phyloP scores from a whole-genome alignment of 768 basidiomycete species.

The Tylopilus subfusipes region DNA sequence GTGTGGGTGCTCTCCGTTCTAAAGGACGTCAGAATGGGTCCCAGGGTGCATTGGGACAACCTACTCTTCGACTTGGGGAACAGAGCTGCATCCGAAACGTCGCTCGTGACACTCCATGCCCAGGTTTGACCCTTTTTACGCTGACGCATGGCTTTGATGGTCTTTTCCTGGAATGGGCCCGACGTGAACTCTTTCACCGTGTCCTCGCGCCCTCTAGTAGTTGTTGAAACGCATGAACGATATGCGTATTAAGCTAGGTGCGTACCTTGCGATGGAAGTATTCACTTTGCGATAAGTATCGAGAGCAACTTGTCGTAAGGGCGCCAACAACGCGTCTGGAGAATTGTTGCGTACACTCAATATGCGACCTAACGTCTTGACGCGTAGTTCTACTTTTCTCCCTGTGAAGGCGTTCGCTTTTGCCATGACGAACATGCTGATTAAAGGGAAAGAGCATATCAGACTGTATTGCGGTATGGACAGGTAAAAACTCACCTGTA shows the following conservation, averaged over 20 bases:
- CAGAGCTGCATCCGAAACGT: constrained; percentile 27
- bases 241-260: background rate
- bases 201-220: constrained; percentile 29
- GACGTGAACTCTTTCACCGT: constrained; percentile 33
- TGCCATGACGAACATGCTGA: constrained; percentile 38
- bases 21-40: background rate
- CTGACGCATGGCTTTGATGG: constrained; percentile 26
- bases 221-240: background rate
- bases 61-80: constrained; percentile 24
- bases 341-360: constrained; percentile 23
- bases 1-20: constrained; percentile 30
- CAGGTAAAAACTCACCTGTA: constrained; percentile 23
- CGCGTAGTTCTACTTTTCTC: constrained; percentile 17
- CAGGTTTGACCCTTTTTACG: constrained; percentile 32
- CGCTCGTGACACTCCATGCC: constrained; percentile 39
- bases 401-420: constrained; percentile 35
- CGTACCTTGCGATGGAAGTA: constrained; percentile 38
- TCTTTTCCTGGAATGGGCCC: constrained; percentile 28
- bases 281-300: constrained; percentile 38
- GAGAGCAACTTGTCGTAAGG: constrained; percentile 35
- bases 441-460: background rate
- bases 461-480: background rate
- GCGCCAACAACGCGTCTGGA: constrained; percentile 34
- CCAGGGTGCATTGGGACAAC: background rate
- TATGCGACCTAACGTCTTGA: constrained; percentile 28